These are phyloP conservation scores for Agaricus blazei DNA, from an alignment of 768 basidiomycete species.

Conservation along the genomic window DNA sequence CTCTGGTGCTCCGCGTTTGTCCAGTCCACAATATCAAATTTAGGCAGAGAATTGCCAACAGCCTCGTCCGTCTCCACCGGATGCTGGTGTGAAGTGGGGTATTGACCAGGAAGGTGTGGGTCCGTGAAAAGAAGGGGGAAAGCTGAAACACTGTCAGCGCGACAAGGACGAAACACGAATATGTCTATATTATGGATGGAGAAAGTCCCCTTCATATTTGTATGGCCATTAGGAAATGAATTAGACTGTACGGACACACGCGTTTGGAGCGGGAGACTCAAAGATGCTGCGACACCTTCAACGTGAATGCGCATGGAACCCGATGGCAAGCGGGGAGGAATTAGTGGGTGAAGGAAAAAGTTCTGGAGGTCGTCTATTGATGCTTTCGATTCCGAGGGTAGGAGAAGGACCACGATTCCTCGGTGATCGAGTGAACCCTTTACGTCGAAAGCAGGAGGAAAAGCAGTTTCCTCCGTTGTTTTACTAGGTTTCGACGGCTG, in stretches of 20 bases:
- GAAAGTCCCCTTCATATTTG: conserved; percentile 9
- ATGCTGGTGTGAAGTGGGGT: conserved; percentile 38
- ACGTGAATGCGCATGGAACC: conserved; percentile 53
- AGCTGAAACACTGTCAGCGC: conserved; percentile 26
- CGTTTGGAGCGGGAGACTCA: conserved; percentile 17
- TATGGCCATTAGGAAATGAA: not conserved
- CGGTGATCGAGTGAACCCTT: conserved; percentile 15
- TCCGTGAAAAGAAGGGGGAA: conserved; percentile 76
- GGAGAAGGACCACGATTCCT: conserved; percentile 44
- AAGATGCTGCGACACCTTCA: conserved; percentile 31
- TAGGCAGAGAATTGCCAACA: conserved; percentile 35
- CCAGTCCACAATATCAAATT: conserved; percentile 62
- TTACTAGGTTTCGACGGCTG: not conserved
- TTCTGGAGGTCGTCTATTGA: conserved; percentile 15
- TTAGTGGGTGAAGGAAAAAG: conserved; percentile 58
- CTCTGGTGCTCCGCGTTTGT: conserved; percentile 33
- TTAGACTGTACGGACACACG: not conserved
- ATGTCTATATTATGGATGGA: conserved; percentile 47
- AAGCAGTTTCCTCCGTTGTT: not conserved
- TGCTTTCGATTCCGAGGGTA: conserved; percentile 30
- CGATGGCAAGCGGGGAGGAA: conserved; percentile 43
- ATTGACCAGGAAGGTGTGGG: conserved; percentile 56
- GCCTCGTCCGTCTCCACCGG: conserved; percentile 22
- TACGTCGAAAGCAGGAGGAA: not conserved
- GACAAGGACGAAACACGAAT: conserved; percentile 39